These are phyloP conservation scores for Salisapilia sapeloensis DNA, from an alignment of 352 stramenopile species.

Conservation along the genomic window DNA sequence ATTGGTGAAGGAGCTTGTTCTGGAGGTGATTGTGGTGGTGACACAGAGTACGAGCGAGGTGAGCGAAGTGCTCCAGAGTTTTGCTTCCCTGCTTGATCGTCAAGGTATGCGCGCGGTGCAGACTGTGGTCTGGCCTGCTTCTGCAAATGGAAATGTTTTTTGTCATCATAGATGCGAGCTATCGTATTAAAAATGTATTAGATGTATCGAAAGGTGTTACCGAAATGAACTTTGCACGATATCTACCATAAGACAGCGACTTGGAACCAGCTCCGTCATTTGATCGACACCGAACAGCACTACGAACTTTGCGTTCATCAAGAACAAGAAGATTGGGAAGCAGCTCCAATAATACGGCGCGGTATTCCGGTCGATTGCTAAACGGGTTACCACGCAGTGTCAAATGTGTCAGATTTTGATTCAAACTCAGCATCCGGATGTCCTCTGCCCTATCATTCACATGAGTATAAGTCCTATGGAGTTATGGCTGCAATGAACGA, in stretches of 20 bases:
- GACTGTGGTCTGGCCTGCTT: constrained; percentile 18
- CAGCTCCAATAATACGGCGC: constrained; percentile 54
- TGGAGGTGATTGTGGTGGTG: too few species aligned
- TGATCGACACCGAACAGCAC: constrained; percentile 18
- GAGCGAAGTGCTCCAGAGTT: too few species aligned
- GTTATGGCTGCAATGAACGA: background rate
- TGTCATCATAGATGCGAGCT: constrained; percentile 68
- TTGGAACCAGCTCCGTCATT: constrained; percentile 15
- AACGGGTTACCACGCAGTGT: constrained; percentile 51
- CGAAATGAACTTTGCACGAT: background rate
- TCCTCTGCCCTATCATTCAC: constrained; percentile 38
- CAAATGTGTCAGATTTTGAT: constrained; percentile 49
- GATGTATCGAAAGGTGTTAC: background rate
- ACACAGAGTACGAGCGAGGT: too few species aligned
- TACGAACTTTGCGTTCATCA: constrained; percentile 61
- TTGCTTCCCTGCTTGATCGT: too few species aligned
- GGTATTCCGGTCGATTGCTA: constrained; percentile 34
- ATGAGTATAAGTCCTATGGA: background rate
- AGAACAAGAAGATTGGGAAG: constrained; percentile 54
- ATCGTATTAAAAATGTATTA: background rate
- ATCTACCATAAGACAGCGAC: constrained; percentile 60
- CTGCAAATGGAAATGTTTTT: constrained; percentile 59
- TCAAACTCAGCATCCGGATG: constrained; percentile 39
- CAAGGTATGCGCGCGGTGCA: too few species aligned
- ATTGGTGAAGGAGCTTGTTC: too few species aligned